These are phyloP conservation scores for Mycena haematopus DNA, from an alignment of 768 basidiomycete species.

Conservation along the genomic window DNA sequence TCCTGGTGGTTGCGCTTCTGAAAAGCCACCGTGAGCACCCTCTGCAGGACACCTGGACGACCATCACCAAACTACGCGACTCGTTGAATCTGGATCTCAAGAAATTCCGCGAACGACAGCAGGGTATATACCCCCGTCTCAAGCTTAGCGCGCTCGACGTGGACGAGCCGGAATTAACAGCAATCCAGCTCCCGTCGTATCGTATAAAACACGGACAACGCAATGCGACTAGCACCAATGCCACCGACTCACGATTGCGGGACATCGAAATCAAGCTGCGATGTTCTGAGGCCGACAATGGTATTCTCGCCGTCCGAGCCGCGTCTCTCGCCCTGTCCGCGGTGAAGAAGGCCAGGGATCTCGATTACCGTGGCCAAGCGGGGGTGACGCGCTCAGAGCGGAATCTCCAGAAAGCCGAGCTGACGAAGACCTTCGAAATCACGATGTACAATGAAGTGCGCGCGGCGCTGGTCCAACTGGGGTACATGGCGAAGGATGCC, in stretches of 20 bases:
- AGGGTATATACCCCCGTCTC: constrained; percentile 12
- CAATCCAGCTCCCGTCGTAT: constrained; percentile 18
- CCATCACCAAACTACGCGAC: constrained; percentile 11
- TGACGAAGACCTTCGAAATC: constrained; percentile 17
- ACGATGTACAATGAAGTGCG: constrained; percentile 22
- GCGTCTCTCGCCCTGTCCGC: too few species aligned
- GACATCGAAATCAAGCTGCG: constrained; percentile 12
- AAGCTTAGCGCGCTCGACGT: constrained; percentile 20
- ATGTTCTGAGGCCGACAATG: constrained; percentile 1
- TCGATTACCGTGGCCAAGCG: background rate
- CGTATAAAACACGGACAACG: constrained; percentile 16
- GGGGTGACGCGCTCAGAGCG: background rate
- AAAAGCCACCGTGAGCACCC: constrained; percentile 10
- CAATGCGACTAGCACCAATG: too few species aligned
- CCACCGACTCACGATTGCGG: background rate
- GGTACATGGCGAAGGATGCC: constrained; percentile 6
- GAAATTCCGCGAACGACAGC: constrained; percentile 14
- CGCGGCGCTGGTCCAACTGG: constrained; percentile 4
- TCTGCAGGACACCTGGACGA: constrained; percentile 11
- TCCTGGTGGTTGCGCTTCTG: constrained; percentile 12
- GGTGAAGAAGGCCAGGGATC: too few species aligned
- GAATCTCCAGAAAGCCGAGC: background rate
- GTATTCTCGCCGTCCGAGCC: background rate
- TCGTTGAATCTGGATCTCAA: constrained; percentile 2
- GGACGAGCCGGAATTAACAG: constrained; percentile 24